phyloP scores from a whole-genome alignment of 2,329 filamentous ascomycete genomes.

The Trichoderma hamatum region DNA sequence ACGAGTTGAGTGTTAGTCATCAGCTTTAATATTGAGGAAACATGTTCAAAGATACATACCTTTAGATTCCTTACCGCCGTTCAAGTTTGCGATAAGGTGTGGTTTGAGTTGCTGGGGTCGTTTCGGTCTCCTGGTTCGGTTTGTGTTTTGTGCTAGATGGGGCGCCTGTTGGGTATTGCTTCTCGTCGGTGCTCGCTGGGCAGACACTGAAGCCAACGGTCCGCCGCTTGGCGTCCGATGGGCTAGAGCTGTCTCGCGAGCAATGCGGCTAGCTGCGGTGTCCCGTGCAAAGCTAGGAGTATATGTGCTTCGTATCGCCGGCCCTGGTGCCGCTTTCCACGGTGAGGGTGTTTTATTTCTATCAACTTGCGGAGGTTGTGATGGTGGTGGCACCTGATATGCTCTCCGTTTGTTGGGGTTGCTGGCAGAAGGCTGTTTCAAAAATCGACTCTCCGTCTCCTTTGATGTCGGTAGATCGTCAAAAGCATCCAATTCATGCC shows the following conservation, averaged over 20 bases:
- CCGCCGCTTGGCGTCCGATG: conserved; percentile 60
- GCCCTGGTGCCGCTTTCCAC: conserved; percentile 49
- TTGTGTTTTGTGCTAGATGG: conserved; percentile 44
- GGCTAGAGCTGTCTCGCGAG: conserved; percentile 63
- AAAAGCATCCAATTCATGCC: conserved; percentile 88
- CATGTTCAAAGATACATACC: conserved; percentile 57
- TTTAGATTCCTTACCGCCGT: conserved; percentile 73
- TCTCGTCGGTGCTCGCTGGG: conserved; percentile 58
- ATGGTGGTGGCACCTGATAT: conserved; percentile 55
- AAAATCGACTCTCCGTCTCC: conserved; percentile 76
- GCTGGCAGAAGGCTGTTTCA: conserved; percentile 74
- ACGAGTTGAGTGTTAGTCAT: conserved; percentile 36
- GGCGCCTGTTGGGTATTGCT: conserved; percentile 50
- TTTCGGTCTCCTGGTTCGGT: conserved; percentile 60
- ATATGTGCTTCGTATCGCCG: conserved; percentile 60
- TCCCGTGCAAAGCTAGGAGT: conserved; percentile 67
- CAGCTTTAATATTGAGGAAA: background rate
- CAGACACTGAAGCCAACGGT: conserved; percentile 57
- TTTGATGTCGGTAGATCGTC: conserved; percentile 92
- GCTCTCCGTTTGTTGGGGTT: conserved; percentile 66
- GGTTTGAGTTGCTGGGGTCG: conserved; percentile 72
- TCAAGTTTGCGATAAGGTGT: conserved; percentile 85
- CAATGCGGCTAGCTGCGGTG: conserved; percentile 66
- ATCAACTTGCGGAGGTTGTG: conserved; percentile 47
- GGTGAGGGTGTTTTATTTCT: conserved; percentile 58